phyloP scores from a whole-genome alignment of 169 alveolate species.

The Plasmodium chabaudi region DNA sequence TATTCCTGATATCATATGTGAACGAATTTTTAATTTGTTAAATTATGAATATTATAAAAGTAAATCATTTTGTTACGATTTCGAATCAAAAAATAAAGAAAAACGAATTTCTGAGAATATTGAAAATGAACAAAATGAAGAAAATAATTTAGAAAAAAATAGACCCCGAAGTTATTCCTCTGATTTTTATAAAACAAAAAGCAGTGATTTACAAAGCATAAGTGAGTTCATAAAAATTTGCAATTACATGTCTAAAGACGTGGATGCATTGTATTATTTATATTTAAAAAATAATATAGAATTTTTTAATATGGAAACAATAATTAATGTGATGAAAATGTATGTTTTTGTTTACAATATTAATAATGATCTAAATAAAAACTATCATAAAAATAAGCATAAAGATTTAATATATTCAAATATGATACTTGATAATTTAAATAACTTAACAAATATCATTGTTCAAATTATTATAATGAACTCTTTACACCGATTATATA shows the following conservation, averaged over 20 bases:
- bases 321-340: slow-evolving; percentile 30
- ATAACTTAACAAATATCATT: slow-evolving; percentile 21
- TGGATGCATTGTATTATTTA: slow-evolving; percentile 41
- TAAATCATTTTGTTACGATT: too few relatives aligned
- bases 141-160: too few relatives aligned
- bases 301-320: slow-evolving; percentile 41
- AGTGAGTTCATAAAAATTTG: slow-evolving; percentile 62
- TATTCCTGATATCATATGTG: too few relatives aligned
- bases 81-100: too few relatives aligned
- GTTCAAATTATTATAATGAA: slow-evolving; percentile 25
- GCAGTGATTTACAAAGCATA: slow-evolving; percentile 54
- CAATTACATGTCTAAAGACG: slow-evolving; percentile 21
- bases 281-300: slow-evolving; percentile 47
- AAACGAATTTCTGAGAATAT: too few relatives aligned
- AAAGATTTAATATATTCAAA: neutral
- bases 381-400: slow-evolving; percentile 1
- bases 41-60: too few relatives aligned
- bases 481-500: slow-evolving; percentile 18
- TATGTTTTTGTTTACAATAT: slow-evolving; percentile 49
- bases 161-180: neutral
- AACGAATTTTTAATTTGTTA: too few relatives aligned
- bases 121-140: too few relatives aligned
- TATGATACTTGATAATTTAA: slow-evolving; percentile 23
- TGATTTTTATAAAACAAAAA: neutral
- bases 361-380: slow-evolving; percentile 35